Base-by-base conservation (phyloP, 2,329 filamentous ascomycete species). In the Paradendryphiella salina region DNA sequence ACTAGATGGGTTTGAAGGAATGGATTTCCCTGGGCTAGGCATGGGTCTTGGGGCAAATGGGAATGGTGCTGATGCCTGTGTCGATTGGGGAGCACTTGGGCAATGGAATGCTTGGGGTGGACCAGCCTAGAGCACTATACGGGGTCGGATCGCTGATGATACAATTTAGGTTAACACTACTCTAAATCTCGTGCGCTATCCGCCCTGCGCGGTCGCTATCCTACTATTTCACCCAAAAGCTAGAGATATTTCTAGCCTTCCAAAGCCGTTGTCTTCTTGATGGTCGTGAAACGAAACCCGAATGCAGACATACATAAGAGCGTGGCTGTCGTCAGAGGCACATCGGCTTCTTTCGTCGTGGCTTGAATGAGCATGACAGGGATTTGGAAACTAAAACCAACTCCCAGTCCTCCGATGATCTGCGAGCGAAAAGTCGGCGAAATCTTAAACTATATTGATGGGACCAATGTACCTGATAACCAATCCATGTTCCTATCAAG, bases 401-500 rank as follows among this genome's bases (percentile, higher is more conserved):
- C 42, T 6, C 76, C 77, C 21, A 73, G 54, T 4, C 78, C 79
- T 3, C 66, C 40, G 0, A 80, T 49, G 13, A 75, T 65, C 48
- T 80, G 31, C 3, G 11, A n/a, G 18, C 5, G 5, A 5, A 20
- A 9, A 15, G 11, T 40, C 9, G 31, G 38, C 3, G 2, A 14
- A 20, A 13, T 1, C 5, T 8, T n/a, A 2, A 2, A 5, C 8
- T 11, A 5, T 0, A 8, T 15, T 3, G 7, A 20, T 8, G 3
- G 5, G 5, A 2, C 0, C 2, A 11, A 40, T 7, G 1, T 40
- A 40, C 37, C 37, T 40, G 77, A 56, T 76, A 80, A 4, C 78
- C 78, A 26, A 79, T 75, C 77, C 76, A 79, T 15, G 70, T 63
- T 1, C 55, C 64, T 1, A 64, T 62, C 0, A 66, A 53, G 5